Evolutionary conservation across 768 basidiomycete species (phyloP).

Genomic region (Trametes villosa): DNA sequence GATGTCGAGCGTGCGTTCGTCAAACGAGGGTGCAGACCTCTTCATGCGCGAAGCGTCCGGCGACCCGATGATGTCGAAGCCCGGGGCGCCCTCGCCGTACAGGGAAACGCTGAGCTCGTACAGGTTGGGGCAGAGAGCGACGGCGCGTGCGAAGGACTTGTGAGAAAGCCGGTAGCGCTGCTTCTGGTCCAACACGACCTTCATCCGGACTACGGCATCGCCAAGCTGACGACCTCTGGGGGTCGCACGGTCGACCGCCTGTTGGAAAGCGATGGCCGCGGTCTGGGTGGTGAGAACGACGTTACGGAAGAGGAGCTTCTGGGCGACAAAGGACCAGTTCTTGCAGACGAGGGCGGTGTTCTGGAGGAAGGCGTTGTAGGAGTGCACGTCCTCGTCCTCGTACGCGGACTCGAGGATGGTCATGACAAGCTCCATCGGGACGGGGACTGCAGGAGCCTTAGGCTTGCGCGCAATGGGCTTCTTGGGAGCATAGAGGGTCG

Average conservation of each 20-base stretch:
- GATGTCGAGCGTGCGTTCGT: slow-evolving; percentile 49
- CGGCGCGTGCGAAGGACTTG: slow-evolving; percentile 59
- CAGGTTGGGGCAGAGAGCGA: slow-evolving; percentile 63
- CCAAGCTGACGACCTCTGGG: slow-evolving; percentile 54
- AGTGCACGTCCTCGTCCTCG: slow-evolving; percentile 40
- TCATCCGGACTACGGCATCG: slow-evolving; percentile 57
- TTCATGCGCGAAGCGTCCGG: slow-evolving; percentile 19
- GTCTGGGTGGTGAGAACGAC: slow-evolving; percentile 58
- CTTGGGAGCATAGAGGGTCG: slow-evolving; percentile 32
- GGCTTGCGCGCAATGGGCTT: slow-evolving; percentile 24
- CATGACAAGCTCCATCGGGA: slow-evolving; percentile 69
- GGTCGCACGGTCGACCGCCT: slow-evolving; percentile 52
- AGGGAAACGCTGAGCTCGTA: slow-evolving; percentile 57
- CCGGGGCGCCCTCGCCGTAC: slow-evolving; percentile 60
- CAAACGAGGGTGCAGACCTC: slow-evolving; percentile 28
- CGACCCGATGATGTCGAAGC: slow-evolving; percentile 52
- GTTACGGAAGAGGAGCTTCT: slow-evolving; percentile 64
- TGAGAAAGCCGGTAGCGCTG: slow-evolving; percentile 63
- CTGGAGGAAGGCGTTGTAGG: slow-evolving; percentile 48
- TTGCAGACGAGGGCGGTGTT: slow-evolving; percentile 67
- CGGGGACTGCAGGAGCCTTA: slow-evolving; percentile 23
- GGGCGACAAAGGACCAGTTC: slow-evolving; percentile 66
- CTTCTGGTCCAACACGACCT: slow-evolving; percentile 66
- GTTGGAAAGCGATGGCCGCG: slow-evolving; percentile 57
- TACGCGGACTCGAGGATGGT: slow-evolving; percentile 64